These are phyloP conservation scores for Blastobotrys arbuscula DNA, from an alignment of 1,139 yeast species.

Conservation along the genomic window DNA sequence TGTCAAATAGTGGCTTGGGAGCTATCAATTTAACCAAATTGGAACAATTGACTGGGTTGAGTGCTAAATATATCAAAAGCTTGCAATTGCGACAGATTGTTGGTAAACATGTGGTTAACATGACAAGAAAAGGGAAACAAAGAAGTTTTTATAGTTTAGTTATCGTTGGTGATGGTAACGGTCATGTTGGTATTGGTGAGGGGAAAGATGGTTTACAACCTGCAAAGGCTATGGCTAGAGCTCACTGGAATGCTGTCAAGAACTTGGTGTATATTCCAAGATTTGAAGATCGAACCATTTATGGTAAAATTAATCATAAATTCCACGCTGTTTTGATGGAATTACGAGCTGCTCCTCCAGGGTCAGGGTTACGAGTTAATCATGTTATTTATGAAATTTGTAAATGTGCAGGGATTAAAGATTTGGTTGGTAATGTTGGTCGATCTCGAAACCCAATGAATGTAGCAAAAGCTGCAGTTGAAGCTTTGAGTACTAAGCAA, in stretches of 20 bases:
- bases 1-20: conserved; percentile 38
- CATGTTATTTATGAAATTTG: conserved; percentile 89
- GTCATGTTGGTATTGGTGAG: conserved; percentile 93
- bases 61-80: conserved; percentile 56
- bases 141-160: conserved; percentile 79
- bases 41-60: conserved; percentile 62
- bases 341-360: conserved; percentile 84
- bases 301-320: conserved; percentile 77
- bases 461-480: conserved; percentile 84
- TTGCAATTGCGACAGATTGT: conserved; percentile 49
- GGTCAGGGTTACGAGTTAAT: conserved; percentile 90
- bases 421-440: conserved; percentile 84
- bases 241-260: conserved; percentile 92
- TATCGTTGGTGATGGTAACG: conserved; percentile 88
- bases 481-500: conserved; percentile 73
- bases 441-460: conserved; percentile 93
- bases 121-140: conserved; percentile 91
- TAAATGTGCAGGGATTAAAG: conserved; percentile 92
- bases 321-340: conserved; percentile 82
- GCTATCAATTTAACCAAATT: conserved; percentile 36
- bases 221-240: conserved; percentile 72
- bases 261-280: conserved; percentile 78
- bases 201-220: conserved; percentile 84
- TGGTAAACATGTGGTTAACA: conserved; percentile 77
- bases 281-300: conserved; percentile 85